Base-by-base conservation (phyloP, 306 rosid genomes). In the Rosa persica region DNA sequence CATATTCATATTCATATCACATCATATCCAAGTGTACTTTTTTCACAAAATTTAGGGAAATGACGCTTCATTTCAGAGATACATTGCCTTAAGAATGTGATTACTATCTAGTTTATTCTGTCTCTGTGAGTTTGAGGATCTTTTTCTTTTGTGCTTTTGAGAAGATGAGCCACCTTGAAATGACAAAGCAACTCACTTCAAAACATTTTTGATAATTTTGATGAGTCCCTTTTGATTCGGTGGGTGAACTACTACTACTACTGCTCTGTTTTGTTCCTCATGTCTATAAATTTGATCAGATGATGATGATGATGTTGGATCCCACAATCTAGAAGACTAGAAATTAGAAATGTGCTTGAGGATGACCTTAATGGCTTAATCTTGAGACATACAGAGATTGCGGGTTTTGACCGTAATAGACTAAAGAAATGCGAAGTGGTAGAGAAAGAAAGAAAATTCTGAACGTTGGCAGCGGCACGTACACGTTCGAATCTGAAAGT, bases 11-110 rank as follows among this genome's bases (percentile, higher is more conserved):
- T 10, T 22, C 30, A 22, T 11, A 51, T 55, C 23, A 39, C 25
- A 30, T 36, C 43, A 65, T 34, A 65, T 57, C 57, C 46, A 38
- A 20, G 30, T 13, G 70, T 38, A 8, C 9, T 48, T 49, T 43
- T 36, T 52, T 5, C 72, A 67, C 40, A 23, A 66, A 66, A 72
- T 82, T 57, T 49, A 66, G 40, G 72, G 55, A 76, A 77, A 57
- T 61, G 67, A 78, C 67, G 36, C 72, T 76, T 70, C 5, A 9
- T 8, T 20, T 22, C 12, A 48, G 43, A 75, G 36, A 38, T 67
- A 13, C 8, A 61, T 70, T 81, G 54, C 36, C 67, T 54, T 72
- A 62, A 52, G 3, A 72, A 44, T 12, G 61, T 55, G 27, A 9
- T 55, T 8, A 55, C 10, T 19, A 20, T 2, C 60, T 52, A 5